Conservation (phyloP, 1,139 yeast genomes). For the Taphrina populina region DNA sequence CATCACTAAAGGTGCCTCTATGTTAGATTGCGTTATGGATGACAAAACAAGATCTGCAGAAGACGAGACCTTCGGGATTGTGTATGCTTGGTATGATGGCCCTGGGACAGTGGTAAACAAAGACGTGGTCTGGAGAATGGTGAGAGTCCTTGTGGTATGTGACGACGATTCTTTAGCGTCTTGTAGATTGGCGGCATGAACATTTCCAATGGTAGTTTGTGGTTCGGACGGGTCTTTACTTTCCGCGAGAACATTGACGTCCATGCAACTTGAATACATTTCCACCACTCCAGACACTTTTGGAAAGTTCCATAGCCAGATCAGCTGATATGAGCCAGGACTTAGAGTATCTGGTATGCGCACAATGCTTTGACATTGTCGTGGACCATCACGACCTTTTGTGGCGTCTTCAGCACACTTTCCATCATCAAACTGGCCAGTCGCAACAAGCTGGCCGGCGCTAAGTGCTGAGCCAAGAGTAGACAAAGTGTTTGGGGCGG, state of each 20-base stretch:
- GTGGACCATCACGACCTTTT: conserved; percentile 36
- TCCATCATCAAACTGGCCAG: conserved; percentile 39
- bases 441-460: conserved; percentile 36
- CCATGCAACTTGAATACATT: conserved; percentile 40
- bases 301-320: conserved; percentile 41
- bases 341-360: conserved; percentile 34
- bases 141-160: conserved; percentile 2
- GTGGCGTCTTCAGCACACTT: conserved; percentile 38
- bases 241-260: conserved; percentile 33
- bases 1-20: not conserved
- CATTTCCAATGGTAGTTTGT: too few relatives aligned
- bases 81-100: too few relatives aligned
- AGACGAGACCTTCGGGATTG: too few relatives aligned
- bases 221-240: too few relatives aligned
- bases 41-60: not conserved
- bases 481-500: conserved; percentile 34
- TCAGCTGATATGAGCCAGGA: conserved; percentile 37
- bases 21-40: not conserved
- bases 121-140: conserved; percentile 1
- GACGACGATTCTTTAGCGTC: too few relatives aligned
- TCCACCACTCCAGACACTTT: conserved; percentile 38
- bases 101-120: not conserved
- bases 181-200: too few relatives aligned
- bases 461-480: conserved; percentile 34
- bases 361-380: conserved; percentile 38